These are phyloP conservation scores for Zygosaccharomyces siamensis DNA, from an alignment of 805 yeast species.

Conservation along the genomic window DNA sequence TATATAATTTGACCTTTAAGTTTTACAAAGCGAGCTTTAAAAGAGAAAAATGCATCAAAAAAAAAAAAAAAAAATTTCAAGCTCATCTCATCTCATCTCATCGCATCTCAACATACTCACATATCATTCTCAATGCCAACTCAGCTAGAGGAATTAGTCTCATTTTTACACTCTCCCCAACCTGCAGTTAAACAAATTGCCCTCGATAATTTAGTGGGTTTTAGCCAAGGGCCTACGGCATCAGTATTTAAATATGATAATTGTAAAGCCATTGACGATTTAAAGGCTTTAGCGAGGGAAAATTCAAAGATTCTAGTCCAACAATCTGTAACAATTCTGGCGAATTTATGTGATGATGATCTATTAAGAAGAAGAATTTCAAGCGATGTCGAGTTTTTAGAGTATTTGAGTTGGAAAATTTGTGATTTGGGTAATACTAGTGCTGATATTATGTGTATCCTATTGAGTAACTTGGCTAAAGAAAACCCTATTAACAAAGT, in stretches of 20 bases:
- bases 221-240: conserved; percentile 64
- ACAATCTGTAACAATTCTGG: conserved; percentile 72
- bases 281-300: conserved; percentile 55
- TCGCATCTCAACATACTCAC: neutral
- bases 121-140: conserved; percentile 39
- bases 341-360: conserved; percentile 72
- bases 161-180: conserved; percentile 75
- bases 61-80: neutral
- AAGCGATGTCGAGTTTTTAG: conserved; percentile 54
- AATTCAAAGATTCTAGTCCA: conserved; percentile 51
- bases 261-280: conserved; percentile 64
- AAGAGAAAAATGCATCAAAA: neutral
- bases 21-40: neutral
- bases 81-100: conserved; percentile 12
- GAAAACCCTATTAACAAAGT: conserved; percentile 56
- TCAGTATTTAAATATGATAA: conserved; percentile 65
- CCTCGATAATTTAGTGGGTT: conserved; percentile 75
- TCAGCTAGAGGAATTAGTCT: conserved; percentile 60
- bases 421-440: conserved; percentile 53
- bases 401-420: conserved; percentile 45
- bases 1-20: neutral
- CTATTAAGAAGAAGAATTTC: conserved; percentile 61
- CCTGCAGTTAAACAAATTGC: conserved; percentile 80
- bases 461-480: conserved; percentile 82
- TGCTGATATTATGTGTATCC: conserved; percentile 78